Conservation (phyloP, 768 basidiomycete species). For the Hypholoma fasciculare region DNA sequence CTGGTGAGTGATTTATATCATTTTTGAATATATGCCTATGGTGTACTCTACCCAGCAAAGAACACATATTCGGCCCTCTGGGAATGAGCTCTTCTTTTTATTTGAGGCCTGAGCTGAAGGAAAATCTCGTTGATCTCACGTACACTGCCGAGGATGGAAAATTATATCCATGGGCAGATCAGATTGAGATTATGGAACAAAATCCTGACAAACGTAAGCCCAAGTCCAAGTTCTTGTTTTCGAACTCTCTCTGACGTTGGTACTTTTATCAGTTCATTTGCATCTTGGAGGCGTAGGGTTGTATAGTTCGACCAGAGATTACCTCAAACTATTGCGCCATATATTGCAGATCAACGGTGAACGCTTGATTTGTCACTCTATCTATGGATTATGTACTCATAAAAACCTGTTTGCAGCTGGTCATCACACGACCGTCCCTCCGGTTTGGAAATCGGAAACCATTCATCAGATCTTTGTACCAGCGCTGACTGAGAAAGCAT, state of each 20-base stretch:
- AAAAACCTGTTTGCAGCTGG: not conserved
- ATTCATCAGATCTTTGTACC: conserved; percentile 21
- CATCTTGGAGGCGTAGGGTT: conserved; percentile 27
- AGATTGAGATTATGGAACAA: conserved; percentile 19
- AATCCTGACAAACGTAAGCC: conserved; percentile 24
- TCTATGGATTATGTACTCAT: too few species aligned
- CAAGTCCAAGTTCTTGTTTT: not conserved
- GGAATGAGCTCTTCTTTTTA: conserved; percentile 29
- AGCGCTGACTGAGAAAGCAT: conserved; percentile 18
- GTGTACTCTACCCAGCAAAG: conserved; percentile 16
- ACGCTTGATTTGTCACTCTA: too few species aligned
- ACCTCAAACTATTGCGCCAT: conserved; percentile 27
- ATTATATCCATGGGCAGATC: conserved; percentile 13
- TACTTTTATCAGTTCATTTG: too few species aligned
- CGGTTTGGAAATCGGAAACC: conserved; percentile 5
- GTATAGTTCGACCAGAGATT: conserved; percentile 26
- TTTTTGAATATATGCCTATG: too few species aligned
- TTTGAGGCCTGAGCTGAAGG: conserved; percentile 22
- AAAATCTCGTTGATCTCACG: conserved; percentile 16
- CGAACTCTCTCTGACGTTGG: not conserved
- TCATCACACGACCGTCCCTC: not conserved
- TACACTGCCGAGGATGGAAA: conserved; percentile 17
- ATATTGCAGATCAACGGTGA: conserved; percentile 28
- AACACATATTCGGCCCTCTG: conserved; percentile 29
- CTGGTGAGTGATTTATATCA: conserved; percentile 17